Base-by-base conservation (phyloP, 257 asterid genomes). In the Dorcoceras hygrometricum region DNA sequence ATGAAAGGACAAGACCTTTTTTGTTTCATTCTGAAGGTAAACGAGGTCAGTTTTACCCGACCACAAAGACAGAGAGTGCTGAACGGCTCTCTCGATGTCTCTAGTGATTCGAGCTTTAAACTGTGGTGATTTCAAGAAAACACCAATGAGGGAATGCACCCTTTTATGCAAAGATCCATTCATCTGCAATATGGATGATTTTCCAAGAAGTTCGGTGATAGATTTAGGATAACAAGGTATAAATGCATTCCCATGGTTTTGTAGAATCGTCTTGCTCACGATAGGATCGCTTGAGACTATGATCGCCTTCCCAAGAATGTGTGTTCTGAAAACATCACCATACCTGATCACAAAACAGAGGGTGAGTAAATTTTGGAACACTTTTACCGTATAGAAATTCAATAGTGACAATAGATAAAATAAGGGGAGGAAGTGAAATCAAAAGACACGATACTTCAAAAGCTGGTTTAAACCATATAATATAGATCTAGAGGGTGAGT, bases 281-380 rank as follows among this genome's bases (percentile, higher is more conserved):
- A 84, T 88, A 0, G 96, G 86, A 24, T 94, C 98, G 1, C 96
- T 94, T 8, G 99, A 94, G 14, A 90, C 98, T 23, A 94, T 79
- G 16, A 90, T 81, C 5, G 95, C 81, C 80, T 82, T 88, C 48
- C 99, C 99, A 26, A 94, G 68, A 36, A 94, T 75, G 75, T 90
- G 89, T 1, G 96, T 90, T 73, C 79, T 79, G 85, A 94, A 94
- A 65, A 94, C 99, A 66, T 84, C 81, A 32, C 99, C 99, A 10
- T 87, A 87, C 84, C 99, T 90, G 71, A 63, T 68, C 50, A 73
- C 36, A 59, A 34, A 4, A 67, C 4, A 4, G 20, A 36, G 26
- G 59, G 9, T 22, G 28, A 55, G 59, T 55, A n/a, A n/a, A n/a
- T n/a, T n/a, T n/a, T n/a, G n/a, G n/a, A n/a, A n/a, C n/a, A n/a